Base-by-base conservation (phyloP, 495 filamentous ascomycete genomes). In the Aspergillus olivimuriae region DNA sequence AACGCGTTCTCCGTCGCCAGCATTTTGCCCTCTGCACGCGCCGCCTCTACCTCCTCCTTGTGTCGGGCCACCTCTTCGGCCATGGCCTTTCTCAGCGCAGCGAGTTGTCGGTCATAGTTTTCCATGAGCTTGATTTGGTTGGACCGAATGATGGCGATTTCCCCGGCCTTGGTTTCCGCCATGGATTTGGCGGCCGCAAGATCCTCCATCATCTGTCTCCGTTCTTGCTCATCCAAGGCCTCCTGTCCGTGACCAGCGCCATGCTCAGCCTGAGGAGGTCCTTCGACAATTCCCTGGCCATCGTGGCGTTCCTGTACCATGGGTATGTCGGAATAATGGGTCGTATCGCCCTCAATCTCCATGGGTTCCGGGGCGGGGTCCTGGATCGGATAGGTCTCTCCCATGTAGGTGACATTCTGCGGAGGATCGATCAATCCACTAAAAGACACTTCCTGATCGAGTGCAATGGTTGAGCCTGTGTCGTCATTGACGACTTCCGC, bases 121-220 rank as follows among this genome's bases (percentile, higher is more conserved):
- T 75, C 70, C 11, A 57, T 57, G 18, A 72, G 52, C 44, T 76
- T 81, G 2, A 67, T 61, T 39, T 78, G 72, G 40, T 85, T 84
- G 4, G 76, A 74, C 5, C 84, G 80, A 21, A 86, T 71, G 9
- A 85, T 85, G 16, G 81, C 67, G 20, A 80, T 80, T 61, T 88
- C 84, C 2, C 84, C 84, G 9, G 70, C 55, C 58, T 82, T 84
- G 11, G 73, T 67, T 46, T 71, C 65, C 1, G 70, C 64, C 30
- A 61, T 59, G 12, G 60, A 57, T 54, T 69, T 77, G 9, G 77
- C 78, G 10, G 64, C 61, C 24, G 72, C 53, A 20, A 78, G 51
- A 17, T 73, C 65, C 36, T 67, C 60, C 41, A 67, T 58, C 16
- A 81, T 63, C 12, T 58, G 60, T 21, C 48, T 35, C 23, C 53